These are phyloP conservation scores for Eutrema japonicum DNA, from an alignment of 345 rosid species.

Conservation along the genomic window DNA sequence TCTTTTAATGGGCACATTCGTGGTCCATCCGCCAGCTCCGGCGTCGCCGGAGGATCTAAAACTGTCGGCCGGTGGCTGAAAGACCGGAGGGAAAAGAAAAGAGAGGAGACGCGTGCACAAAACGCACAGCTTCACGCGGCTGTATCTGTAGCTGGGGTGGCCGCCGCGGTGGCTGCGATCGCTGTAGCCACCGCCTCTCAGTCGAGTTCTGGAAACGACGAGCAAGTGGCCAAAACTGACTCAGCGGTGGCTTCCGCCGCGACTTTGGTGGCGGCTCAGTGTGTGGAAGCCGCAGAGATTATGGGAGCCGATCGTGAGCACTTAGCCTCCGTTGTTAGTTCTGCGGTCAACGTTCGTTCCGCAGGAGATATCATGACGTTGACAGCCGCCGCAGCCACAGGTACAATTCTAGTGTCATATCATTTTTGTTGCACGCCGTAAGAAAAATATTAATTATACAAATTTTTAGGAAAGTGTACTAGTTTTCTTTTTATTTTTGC, in stretches of 20 bases:
- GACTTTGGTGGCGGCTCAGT: conserved; percentile 77
- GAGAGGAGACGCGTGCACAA: conserved; percentile 73
- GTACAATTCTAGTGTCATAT: conserved; percentile 44
- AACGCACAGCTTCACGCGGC: conserved; percentile 89
- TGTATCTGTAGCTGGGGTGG: conserved; percentile 76
- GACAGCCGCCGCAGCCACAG: conserved; percentile 88
- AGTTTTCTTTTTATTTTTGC: too few species aligned
- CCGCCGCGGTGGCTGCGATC: conserved; percentile 79
- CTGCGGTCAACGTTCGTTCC: conserved; percentile 80
- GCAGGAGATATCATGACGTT: conserved; percentile 85
- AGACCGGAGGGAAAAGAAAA: conserved; percentile 80
- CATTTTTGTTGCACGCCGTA: neutral
- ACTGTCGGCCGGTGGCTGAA: conserved; percentile 86
- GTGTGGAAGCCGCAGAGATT: conserved; percentile 81
- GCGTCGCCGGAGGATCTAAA: conserved; percentile 57
- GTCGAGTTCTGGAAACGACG: conserved; percentile 65
- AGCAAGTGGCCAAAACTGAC: conserved; percentile 69
- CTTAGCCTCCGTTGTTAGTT: conserved; percentile 67
- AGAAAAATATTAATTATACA: neutral
- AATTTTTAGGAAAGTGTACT: neutral
- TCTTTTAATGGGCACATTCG: conserved; percentile 31
- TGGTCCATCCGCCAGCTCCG: conserved; percentile 36
- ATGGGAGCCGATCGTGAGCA: conserved; percentile 90
- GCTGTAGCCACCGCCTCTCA: conserved; percentile 76
- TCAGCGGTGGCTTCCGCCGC: conserved; percentile 86